phyloP scores from a whole-genome alignment of 176 grass and related monocot species.

The Oryza brachyantha region DNA sequence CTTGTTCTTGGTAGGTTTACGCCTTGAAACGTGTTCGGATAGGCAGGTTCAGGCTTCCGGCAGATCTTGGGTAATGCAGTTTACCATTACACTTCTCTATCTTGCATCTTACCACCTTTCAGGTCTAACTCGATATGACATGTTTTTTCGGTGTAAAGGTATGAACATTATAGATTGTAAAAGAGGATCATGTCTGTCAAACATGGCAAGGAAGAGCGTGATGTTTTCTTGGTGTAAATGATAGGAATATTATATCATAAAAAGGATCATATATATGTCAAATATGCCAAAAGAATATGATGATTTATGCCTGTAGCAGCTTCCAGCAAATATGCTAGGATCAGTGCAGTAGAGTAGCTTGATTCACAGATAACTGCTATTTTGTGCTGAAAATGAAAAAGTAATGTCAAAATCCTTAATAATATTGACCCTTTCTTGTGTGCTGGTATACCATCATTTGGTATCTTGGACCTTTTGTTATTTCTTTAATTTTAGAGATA shows the following conservation, averaged over 20 bases:
- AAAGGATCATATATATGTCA: not conserved
- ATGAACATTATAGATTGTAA: not conserved
- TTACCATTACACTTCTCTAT: not conserved
- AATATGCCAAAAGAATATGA: not conserved
- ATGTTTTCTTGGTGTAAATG: not conserved
- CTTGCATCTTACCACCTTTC: not conserved
- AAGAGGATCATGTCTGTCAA: not conserved
- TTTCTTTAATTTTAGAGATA: not conserved
- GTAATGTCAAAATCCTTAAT: not conserved
- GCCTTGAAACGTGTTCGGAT: conserved; percentile 80
- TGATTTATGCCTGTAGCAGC: not conserved
- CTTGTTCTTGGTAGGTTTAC: conserved; percentile 54
- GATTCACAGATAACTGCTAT: not conserved
- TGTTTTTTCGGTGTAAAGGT: not conserved
- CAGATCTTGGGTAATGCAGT: conserved; percentile 74
- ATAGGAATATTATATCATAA: not conserved
- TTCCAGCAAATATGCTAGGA: not conserved
- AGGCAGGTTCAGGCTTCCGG: conserved; percentile 77
- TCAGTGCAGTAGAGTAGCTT: not conserved
- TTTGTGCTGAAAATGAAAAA: not conserved
- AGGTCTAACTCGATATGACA: not conserved
- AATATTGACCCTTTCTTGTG: not conserved
- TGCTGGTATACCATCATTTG: not conserved
- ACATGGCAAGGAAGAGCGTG: not conserved
- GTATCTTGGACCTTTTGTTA: not conserved